These are phyloP conservation scores for Fusarium decemcellulare DNA, from an alignment of 2,329 filamentous ascomycete species.

Conservation along the genomic window DNA sequence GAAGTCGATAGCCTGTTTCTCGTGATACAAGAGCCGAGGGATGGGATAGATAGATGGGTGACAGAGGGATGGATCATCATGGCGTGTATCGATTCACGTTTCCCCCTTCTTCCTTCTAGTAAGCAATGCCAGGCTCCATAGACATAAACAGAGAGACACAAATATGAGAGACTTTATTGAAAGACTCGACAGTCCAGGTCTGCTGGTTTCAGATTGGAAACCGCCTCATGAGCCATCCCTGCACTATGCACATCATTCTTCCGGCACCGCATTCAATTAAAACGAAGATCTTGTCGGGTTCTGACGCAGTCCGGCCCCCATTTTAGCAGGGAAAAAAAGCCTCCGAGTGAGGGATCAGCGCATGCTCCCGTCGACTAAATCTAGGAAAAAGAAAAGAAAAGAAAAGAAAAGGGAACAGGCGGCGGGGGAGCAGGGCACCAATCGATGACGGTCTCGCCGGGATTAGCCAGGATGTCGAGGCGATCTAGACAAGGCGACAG, in stretches of 20 bases:
- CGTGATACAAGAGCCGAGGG: neutral
- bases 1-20: neutral
- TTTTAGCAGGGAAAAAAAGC: neutral
- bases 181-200: too few relatives aligned
- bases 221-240: too few relatives aligned
- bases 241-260: too few relatives aligned
- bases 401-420: neutral
- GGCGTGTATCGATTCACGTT: too few relatives aligned
- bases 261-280: too few relatives aligned
- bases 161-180: too few relatives aligned
- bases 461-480: constrained; percentile 17
- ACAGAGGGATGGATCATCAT: neutral
- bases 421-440: neutral
- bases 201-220: too few relatives aligned
- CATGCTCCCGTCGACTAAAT: neutral
- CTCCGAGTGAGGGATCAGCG: constrained; percentile 1
- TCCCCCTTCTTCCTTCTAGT: too few relatives aligned
- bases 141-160: too few relatives aligned
- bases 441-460: too few relatives aligned
- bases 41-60: neutral
- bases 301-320: neutral
- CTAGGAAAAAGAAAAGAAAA: neutral
- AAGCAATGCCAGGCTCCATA: neutral
- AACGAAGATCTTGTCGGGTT: too few relatives aligned
- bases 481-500: neutral